These are phyloP conservation scores for Pontederia paniculata DNA, from an alignment of 176 grass and related monocot species.

Conservation along the genomic window DNA sequence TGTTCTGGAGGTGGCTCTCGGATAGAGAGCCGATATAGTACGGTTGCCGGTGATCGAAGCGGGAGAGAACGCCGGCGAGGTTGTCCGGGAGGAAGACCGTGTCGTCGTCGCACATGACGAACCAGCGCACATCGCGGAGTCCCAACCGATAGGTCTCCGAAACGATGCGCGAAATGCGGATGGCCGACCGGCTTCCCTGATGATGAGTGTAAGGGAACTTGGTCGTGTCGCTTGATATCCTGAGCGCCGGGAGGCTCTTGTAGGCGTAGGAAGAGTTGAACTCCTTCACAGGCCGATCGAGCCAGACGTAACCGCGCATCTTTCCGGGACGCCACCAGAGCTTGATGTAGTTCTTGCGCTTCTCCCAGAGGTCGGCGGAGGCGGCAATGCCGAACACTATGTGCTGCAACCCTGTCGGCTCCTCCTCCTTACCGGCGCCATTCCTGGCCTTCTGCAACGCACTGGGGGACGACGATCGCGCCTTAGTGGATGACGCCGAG, in stretches of 20 bases:
- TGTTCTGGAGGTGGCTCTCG: constrained; percentile 92
- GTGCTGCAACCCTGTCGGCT: constrained; percentile 60
- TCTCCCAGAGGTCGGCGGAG: constrained; percentile 64
- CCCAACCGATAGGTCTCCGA: constrained; percentile 80
- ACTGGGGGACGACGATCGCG: not conserved
- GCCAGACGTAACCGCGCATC: constrained; percentile 92
- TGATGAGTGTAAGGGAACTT: constrained; percentile 75
- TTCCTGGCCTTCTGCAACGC: not conserved
- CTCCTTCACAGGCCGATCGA: constrained; percentile 63
- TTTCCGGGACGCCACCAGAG: constrained; percentile 66
- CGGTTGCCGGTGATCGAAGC: constrained; percentile 72
- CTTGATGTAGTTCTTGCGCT: constrained; percentile 93
- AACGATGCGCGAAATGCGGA: constrained; percentile 94
- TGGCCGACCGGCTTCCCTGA: constrained; percentile 69
- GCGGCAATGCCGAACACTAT: constrained; percentile 97
- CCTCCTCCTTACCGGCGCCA: not conserved
- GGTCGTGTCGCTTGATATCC: constrained; percentile 67
- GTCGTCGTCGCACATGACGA: constrained; percentile 97
- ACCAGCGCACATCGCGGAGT: constrained; percentile 71
- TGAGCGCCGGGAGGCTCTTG: constrained; percentile 43
- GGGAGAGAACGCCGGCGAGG: constrained; percentile 58
- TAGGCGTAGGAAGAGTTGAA: constrained; percentile 41
- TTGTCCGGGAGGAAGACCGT: constrained; percentile 89
- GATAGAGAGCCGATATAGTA: constrained; percentile 93
- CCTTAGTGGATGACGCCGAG: not conserved